Evolutionary conservation across 371 early-diverging fungal species (phyloP), one percentile per base, ranked within the genome.

Genomic region (Choanephora cucurbitarum): DNA sequence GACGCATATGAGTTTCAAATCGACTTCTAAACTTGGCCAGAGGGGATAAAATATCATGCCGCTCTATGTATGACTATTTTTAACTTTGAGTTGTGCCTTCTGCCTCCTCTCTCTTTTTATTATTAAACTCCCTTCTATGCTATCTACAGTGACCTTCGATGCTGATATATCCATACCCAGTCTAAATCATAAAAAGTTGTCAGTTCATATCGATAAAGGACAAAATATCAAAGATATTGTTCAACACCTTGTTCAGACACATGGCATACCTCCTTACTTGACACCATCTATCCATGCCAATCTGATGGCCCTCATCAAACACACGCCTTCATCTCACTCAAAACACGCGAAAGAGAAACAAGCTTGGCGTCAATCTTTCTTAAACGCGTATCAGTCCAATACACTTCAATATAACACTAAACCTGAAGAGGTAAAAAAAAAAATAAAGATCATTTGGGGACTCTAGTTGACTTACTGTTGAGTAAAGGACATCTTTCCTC

Each of bases 401-500:
- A 73, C 57, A 10, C 55, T 66, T 28, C 72, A 71, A 48, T 81
- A 72, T 54, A 69, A 81, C 28, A 75, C 70, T 19, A 73, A 77
- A n/a, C 75, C 73, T 13, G 77, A 79, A 54, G 77, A 81, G 60
- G 81, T 79, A 64, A 50, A 43, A 10, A 45, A 13, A 40, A 43
- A n/a, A 14, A 21, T 17, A 2, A 7, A 14, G 37, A n/a, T n/a
- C n/a, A n/a, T n/a, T n/a, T n/a, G n/a, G n/a, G n/a, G n/a, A n/a
- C 23, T 5, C 13, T 34, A n/a, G 8, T 32, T 19, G 10, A 17
- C 34, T 46, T n/a, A 6, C 44, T 37, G 23, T 44, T 22, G 34
- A 52, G 49, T 21, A 42, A 53, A 85, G 85, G 84, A 85, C 52
- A 70, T 79, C 40, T 90, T 89, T 64, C 84, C 88, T 34, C 82